These are phyloP conservation scores for Aethionema arabicum DNA, from an alignment of 345 rosid species.

Conservation along the genomic window DNA sequence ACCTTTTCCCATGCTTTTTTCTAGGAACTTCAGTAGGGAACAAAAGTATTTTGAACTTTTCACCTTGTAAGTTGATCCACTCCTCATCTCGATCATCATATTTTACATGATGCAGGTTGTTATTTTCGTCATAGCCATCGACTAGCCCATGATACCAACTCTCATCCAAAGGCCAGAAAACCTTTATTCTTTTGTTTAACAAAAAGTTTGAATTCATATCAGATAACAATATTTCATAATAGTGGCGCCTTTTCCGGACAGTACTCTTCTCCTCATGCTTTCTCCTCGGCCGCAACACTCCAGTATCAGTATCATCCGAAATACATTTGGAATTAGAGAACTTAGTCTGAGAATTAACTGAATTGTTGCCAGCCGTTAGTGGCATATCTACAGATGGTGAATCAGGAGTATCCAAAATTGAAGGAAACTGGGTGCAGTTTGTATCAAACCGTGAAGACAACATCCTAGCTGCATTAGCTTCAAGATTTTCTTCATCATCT, in stretches of 20 bases:
- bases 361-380: slow-evolving; percentile 42
- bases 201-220: slow-evolving; percentile 78
- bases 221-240: slow-evolving; percentile 65
- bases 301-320: slow-evolving; percentile 59
- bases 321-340: slow-evolving; percentile 51
- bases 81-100: slow-evolving; percentile 99
- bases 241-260: slow-evolving; percentile 77
- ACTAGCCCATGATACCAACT: slow-evolving; percentile 88
- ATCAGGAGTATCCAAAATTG: slow-evolving; percentile 47
- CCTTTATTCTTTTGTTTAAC: slow-evolving; percentile 70
- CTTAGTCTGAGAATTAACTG: slow-evolving; percentile 35
- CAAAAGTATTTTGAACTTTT: slow-evolving; percentile 81
- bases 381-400: slow-evolving; percentile 43
- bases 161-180: slow-evolving; percentile 95
- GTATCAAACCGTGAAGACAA: slow-evolving; percentile 90
- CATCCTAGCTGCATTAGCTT: slow-evolving; percentile 98
- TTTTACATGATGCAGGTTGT: slow-evolving; percentile 81
- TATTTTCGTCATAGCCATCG: slow-evolving; percentile 65
- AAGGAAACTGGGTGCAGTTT: slow-evolving; percentile 72
- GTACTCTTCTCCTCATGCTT: slow-evolving; percentile 52
- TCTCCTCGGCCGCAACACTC: slow-evolving; percentile 75
- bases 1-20: slow-evolving; percentile 47
- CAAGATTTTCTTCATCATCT: slow-evolving; percentile 93
- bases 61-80: slow-evolving; percentile 81
- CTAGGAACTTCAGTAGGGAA: slow-evolving; percentile 79